These are phyloP conservation scores for Phytomonas serpens DNA, from an alignment of 208 protist genomes.

Conservation along the genomic window DNA sequence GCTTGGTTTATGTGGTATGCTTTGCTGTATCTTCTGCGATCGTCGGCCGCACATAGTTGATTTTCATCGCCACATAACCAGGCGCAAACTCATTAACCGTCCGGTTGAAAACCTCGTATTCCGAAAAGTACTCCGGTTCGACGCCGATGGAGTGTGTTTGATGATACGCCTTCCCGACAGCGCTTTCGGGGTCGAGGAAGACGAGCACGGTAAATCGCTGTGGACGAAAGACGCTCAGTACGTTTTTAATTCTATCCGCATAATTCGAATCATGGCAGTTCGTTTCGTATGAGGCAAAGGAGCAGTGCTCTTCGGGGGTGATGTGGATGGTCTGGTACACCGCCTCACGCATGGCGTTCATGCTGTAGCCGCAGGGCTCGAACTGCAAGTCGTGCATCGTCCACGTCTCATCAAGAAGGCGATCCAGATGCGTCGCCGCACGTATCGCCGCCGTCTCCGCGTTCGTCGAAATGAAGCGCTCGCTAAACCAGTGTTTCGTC, in stretches of 20 bases:
- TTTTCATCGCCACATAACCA: conserved; percentile 75
- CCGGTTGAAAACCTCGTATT: conserved; percentile 61
- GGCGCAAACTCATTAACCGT: conserved; percentile 78
- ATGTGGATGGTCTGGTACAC: conserved; percentile 95
- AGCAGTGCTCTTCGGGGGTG: conserved; percentile 91
- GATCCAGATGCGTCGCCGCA: conserved; percentile 45
- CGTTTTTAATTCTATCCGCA: conserved; percentile 41
- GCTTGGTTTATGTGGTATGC: background rate
- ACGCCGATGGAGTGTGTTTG: conserved; percentile 50
- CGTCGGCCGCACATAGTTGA: conserved; percentile 60
- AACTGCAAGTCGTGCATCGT: conserved; percentile 87
- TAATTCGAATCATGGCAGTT: conserved; percentile 72
- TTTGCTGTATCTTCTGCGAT: conserved; percentile 12
- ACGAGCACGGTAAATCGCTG: conserved; percentile 84
- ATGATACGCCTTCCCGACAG: conserved; percentile 60
- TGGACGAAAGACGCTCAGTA: conserved; percentile 66
- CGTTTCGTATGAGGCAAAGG: conserved; percentile 93
- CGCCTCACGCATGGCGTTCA: conserved; percentile 83
- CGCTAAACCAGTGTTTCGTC: conserved; percentile 79
- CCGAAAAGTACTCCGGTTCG: conserved; percentile 63
- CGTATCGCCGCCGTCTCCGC: conserved; percentile 66
- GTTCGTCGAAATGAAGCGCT: conserved; percentile 54
- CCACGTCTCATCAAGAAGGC: conserved; percentile 71
- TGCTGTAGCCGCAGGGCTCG: conserved; percentile 93
- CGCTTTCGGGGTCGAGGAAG: conserved; percentile 73